Percentiles rank a stretch among this genome's conserved stretches.
phyloP scores from a whole-genome alignment of 768 basidiomycete species.

The Russula vinacea region DNA sequence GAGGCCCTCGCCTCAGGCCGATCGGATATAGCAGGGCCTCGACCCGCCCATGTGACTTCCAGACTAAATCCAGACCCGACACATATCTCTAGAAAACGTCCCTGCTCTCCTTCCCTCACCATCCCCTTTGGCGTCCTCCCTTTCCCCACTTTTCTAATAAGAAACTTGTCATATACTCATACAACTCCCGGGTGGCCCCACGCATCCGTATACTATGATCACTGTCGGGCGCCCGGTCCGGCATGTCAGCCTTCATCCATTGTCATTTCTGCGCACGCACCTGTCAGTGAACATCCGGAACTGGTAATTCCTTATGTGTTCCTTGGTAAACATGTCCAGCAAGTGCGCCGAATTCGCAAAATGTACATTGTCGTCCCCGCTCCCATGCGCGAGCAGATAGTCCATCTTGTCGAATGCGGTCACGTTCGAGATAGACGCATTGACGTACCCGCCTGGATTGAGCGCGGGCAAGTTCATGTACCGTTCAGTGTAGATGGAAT shows the following conservation, averaged over 20 bases:
- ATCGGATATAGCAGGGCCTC: conserved; percentile 23
- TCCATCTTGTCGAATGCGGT: conserved; percentile 78
- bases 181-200: conserved; percentile 80
- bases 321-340: conserved; percentile 87
- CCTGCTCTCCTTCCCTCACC: conserved; percentile 39
- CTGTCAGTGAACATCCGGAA: conserved; percentile 99
- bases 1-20: conserved; percentile 21
- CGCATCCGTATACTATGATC: conserved; percentile 75
- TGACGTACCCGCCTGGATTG: conserved; percentile 86
- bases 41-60: conserved; percentile 9
- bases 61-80: conserved; percentile 15
- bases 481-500: conserved; percentile 95
- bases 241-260: background rate
- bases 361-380: conserved; percentile 96
- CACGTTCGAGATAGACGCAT: conserved; percentile 83
- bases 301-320: conserved; percentile 65
- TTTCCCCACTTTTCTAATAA: conserved; percentile 92
- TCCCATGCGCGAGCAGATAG: conserved; percentile 87
- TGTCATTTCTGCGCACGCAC: conserved; percentile 38
- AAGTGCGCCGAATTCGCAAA: conserved; percentile 87
- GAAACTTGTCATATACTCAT: conserved; percentile 81
- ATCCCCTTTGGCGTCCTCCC: conserved; percentile 62
- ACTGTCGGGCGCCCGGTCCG: conserved; percentile 49
- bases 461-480: conserved; percentile 85
- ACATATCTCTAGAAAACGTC: background rate